Base-by-base conservation (phyloP, 805 yeast genomes). In the Isabelozyma heimii region DNA sequence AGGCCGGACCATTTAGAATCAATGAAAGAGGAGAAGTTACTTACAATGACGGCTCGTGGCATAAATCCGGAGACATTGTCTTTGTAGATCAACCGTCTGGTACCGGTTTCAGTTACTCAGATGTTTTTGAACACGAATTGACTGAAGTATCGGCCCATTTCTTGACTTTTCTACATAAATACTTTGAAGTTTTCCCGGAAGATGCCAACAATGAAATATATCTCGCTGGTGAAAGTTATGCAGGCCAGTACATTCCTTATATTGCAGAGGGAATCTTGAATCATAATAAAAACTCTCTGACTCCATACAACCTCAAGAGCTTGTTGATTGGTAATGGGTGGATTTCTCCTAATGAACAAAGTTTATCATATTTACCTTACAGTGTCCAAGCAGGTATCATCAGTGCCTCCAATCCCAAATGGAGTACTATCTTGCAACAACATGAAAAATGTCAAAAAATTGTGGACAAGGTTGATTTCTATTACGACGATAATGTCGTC, bases 21-120 rank as follows among this genome's bases (percentile, higher is more conserved):
- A 69, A 72, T 54, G 55, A 62, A 0, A 60, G 77, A 8, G 52
- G 54, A 12, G 63, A 75, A 45, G 76, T 89, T 8, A 66, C 62
- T 12, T 66, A 73, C 47, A 89, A 89, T 65, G 60, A 73, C 1
- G 97, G 96, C 0, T 79, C 94, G 2, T 94, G 99, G 98, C 83
- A 84, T 63, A 81, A 85, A 49, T 73, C 79, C 38, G 89, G 88
- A 8, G 91, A 92, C 61, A 57, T 94, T 45, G 77, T 94, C 1
- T 94, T 87, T 62, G 84, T 94, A 12, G 99, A 94, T 67, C 98
- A 94, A 66, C 99, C 99, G 0, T 83, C 86, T 15, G 97, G 97
- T 2, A 90, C 97, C 1, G 99, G 99, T 1, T 90, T 87, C 66
- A 87, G 96, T 45, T 80, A 74, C 40, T 77, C 85, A 1, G 79